Evolutionary conservation across 179 eudicot genomes (phyloP).

Genomic region (Amaranthus tricolor): DNA sequence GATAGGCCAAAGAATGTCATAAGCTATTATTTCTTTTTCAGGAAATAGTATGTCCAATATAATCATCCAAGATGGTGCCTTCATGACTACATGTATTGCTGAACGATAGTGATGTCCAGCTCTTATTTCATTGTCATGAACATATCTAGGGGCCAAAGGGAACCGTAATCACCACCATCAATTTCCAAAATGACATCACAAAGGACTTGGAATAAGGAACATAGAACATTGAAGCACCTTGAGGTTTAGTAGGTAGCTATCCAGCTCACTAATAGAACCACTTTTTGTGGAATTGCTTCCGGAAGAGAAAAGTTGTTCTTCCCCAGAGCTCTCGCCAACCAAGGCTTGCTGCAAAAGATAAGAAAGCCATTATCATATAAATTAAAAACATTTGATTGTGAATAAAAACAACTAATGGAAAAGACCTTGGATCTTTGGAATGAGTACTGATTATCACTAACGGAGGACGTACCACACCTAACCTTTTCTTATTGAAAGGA

Average conservation of each 20-base stretch:
- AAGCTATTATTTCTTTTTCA: background rate
- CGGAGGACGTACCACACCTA: no score
- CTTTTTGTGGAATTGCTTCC: constrained; percentile 46
- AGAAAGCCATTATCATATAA: constrained; percentile 11
- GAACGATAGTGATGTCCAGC: background rate
- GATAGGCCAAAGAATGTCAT: background rate
- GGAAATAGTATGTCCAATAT: background rate
- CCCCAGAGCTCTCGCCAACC: constrained; percentile 90
- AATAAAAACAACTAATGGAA: background rate
- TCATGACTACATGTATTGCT: background rate
- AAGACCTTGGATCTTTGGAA: no score
- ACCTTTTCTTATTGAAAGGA: background rate
- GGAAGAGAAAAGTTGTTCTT: constrained; percentile 86
- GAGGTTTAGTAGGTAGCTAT: constrained; percentile 58
- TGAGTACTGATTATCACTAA: background rate
- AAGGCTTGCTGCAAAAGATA: constrained; percentile 71
- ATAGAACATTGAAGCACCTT: constrained; percentile 38
- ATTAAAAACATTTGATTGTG: background rate
- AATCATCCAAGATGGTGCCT: background rate
- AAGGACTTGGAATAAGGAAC: background rate
- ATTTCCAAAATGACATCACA: background rate
- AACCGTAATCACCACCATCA: background rate
- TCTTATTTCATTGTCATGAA: background rate
- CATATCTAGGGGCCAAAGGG: background rate
- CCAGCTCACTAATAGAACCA: constrained; percentile 56